Percentiles rank a stretch among this genome's conserved stretches.
These are phyloP conservation scores for Willaertia magna DNA, from an alignment of 208 protist genomes.

Conservation along the genomic window DNA sequence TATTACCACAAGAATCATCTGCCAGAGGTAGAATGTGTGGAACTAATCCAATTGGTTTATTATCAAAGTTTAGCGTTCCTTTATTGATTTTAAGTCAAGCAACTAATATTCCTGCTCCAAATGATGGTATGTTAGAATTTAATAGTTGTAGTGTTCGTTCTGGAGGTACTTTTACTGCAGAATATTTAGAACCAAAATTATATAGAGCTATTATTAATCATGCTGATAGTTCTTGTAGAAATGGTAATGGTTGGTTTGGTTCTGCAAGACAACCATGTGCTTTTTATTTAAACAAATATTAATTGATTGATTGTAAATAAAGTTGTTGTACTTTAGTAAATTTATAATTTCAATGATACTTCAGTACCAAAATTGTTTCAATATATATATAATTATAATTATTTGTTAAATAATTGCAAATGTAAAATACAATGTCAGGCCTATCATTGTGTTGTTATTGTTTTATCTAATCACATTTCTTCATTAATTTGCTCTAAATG, in stretches of 20 bases:
- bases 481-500: too few relatives aligned
- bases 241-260: neutral
- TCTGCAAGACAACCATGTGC: neutral
- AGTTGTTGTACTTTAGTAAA: too few relatives aligned
- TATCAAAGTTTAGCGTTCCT: neutral
- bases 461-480: too few relatives aligned
- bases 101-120: neutral
- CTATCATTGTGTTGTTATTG: too few relatives aligned
- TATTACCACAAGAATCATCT: neutral
- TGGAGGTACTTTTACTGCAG: neutral
- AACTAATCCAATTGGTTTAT: neutral
- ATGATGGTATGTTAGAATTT: neutral
- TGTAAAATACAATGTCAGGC: too few relatives aligned
- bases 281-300: too few relatives aligned
- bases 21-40: neutral
- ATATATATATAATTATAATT: too few relatives aligned
- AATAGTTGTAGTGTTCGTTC: neutral
- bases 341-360: too few relatives aligned
- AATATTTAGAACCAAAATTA: neutral
- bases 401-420: too few relatives aligned
- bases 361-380: too few relatives aligned
- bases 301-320: too few relatives aligned
- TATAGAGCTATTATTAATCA: neutral
- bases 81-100: neutral
- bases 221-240: neutral